phyloP scores from a whole-genome alignment of 352 stramenopile genomes.

The Pythium pyrilobum region DNA sequence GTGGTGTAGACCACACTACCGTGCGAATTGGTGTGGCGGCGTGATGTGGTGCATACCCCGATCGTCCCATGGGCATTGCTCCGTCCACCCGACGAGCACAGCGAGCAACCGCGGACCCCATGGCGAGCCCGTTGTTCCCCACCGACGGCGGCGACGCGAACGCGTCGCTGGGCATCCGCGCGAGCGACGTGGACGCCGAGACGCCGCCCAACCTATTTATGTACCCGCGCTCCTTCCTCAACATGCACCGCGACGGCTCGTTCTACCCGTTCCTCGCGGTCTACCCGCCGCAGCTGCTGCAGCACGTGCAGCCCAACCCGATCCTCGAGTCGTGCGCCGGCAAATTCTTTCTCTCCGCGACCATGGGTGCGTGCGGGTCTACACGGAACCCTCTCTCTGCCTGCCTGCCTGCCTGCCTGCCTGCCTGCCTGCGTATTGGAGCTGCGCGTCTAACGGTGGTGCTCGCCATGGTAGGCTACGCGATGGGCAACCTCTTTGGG shows the following conservation, averaged over 20 bases:
- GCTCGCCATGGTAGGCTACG: slow-evolving; percentile 52
- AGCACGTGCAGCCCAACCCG: slow-evolving; percentile 65
- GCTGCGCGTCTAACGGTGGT: no score
- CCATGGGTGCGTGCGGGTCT: slow-evolving; percentile 42
- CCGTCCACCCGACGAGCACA: background rate
- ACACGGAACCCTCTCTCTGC: background rate
- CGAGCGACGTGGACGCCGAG: slow-evolving; percentile 50
- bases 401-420: background rate
- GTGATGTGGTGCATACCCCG: background rate
- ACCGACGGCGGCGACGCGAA: slow-evolving; percentile 35
- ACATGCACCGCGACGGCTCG: slow-evolving; percentile 39
- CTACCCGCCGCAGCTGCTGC: slow-evolving; percentile 61
- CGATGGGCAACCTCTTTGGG: slow-evolving; percentile 76
- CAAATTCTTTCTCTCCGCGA: slow-evolving; percentile 78
- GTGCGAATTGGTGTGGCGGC: background rate
- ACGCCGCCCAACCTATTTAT: slow-evolving; percentile 73
- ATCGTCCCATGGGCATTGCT: no score
- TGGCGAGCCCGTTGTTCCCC: background rate
- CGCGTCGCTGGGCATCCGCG: slow-evolving; percentile 42
- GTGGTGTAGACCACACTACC: no score
- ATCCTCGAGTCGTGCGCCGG: slow-evolving; percentile 71
- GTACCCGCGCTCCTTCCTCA: slow-evolving; percentile 64
- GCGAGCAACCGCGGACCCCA: slow-evolving; percentile 2
- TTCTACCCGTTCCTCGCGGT: slow-evolving; percentile 66
- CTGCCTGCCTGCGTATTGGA: no score